Evolutionary conservation across 495 filamentous ascomycete species (phyloP).

Genomic region (Penicillium macrosclerotiorum): DNA sequence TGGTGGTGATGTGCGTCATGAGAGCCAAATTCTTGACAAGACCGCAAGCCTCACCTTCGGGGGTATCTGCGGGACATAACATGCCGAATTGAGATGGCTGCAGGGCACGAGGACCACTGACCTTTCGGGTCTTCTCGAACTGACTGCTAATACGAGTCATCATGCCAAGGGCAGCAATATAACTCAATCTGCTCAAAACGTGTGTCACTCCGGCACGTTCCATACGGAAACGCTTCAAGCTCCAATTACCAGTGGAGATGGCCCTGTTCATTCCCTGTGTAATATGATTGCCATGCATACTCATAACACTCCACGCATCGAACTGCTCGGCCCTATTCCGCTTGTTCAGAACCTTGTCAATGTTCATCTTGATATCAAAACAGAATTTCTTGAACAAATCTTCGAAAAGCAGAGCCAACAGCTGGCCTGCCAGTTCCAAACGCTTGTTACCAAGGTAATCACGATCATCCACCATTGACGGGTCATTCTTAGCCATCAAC

Average conservation of each 20-base stretch:
- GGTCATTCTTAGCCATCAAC: conserved; percentile 86
- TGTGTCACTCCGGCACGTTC: conserved; percentile 96
- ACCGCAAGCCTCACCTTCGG: conserved; percentile 97
- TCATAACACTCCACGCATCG: conserved; percentile 76
- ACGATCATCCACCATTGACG: conserved; percentile 85
- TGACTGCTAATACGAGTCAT: conserved; percentile 99
- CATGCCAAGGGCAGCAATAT: conserved; percentile 98
- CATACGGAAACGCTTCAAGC: conserved; percentile 95
- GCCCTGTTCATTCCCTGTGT: conserved; percentile 88
- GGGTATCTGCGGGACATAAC: conserved; percentile 94
- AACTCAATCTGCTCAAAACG: conserved; percentile 91
- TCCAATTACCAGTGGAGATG: conserved; percentile 97
- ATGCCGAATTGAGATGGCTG: conserved; percentile 98
- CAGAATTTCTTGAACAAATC: conserved; percentile 96
- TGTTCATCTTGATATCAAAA: conserved; percentile 77
- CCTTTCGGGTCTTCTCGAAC: conserved; percentile 97
- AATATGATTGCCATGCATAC: conserved; percentile 74
- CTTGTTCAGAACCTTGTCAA: conserved; percentile 92
- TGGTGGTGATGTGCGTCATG: conserved; percentile 98
- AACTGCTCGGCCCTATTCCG: conserved; percentile 80
- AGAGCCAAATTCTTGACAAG: conserved; percentile 96
- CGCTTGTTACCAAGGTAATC: conserved; percentile 99
- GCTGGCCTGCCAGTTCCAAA: conserved; percentile 88
- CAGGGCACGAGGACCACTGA: conserved; percentile 88
- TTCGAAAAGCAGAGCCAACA: conserved; percentile 93